phyloP scores from a whole-genome alignment of 345 rosid species.

The Eucalyptus fibrosa region DNA sequence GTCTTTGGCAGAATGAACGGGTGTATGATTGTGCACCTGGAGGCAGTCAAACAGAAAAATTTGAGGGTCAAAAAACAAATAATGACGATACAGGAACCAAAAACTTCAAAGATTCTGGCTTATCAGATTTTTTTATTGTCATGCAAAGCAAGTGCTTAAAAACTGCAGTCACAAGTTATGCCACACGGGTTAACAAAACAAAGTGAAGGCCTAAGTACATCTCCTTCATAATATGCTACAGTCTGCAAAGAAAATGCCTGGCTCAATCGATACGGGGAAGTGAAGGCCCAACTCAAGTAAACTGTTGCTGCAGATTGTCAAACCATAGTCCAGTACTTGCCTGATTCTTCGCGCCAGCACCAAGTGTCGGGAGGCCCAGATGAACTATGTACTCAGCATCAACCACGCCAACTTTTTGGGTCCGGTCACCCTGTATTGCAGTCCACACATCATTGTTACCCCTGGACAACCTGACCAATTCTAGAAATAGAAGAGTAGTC shows the following conservation, averaged over 20 bases:
- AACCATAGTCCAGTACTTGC: conserved; percentile 9
- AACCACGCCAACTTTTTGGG: conserved; percentile 81
- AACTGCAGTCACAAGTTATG: background rate
- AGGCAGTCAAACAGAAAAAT: background rate
- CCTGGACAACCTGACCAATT: background rate
- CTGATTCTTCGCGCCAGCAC: conserved; percentile 24
- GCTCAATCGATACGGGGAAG: background rate
- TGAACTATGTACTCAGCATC: conserved; percentile 87
- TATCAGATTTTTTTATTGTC: background rate
- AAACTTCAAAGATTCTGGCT: background rate
- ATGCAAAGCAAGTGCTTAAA: background rate
- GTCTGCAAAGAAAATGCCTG: background rate
- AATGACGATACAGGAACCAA: background rate
- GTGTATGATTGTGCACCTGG: background rate
- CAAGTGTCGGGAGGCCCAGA: conserved; percentile 75
- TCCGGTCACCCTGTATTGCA: conserved; percentile 67
- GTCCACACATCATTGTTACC: background rate
- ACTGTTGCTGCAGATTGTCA: background rate
- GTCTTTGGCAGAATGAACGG: background rate
- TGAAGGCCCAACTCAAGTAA: background rate
- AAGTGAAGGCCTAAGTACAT: background rate
- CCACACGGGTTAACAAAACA: background rate
- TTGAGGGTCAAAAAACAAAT: background rate
- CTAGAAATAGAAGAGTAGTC: background rate
- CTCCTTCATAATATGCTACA: background rate